Evolutionary conservation across 257 asterid genomes (phyloP).

Genomic region (Nicotiana sylvestris): DNA sequence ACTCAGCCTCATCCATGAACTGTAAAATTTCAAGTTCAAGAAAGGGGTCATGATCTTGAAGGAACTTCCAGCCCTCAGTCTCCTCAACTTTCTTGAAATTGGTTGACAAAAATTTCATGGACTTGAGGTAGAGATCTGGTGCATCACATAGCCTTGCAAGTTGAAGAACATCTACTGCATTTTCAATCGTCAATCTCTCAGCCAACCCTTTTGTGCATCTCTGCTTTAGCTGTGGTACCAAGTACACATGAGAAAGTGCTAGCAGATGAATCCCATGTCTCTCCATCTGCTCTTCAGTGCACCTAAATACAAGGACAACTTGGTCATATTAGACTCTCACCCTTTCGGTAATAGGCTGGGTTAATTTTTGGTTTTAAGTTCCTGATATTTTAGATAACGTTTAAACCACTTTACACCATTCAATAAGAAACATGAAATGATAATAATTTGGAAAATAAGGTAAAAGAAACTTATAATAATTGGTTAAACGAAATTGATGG

Average conservation of each 20-base stretch:
- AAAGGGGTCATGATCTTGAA: constrained; percentile 69
- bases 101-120: constrained; percentile 49
- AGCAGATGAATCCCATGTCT: constrained; percentile 70
- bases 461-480: background rate
- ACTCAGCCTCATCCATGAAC: constrained; percentile 74
- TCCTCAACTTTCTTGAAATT: constrained; percentile 61
- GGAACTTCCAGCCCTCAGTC: constrained; percentile 86
- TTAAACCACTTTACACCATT: background rate
- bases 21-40: constrained; percentile 84
- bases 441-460: background rate
- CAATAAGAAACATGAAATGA: background rate
- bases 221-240: constrained; percentile 76
- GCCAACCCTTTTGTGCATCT: constrained; percentile 56
- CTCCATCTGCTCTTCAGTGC: constrained; percentile 72
- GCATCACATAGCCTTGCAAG: constrained; percentile 85
- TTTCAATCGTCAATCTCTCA: constrained; percentile 37
- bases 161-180: constrained; percentile 80
- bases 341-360: background rate
- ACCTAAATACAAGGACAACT: constrained; percentile 41
- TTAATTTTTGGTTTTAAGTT: background rate
- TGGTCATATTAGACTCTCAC: constrained; percentile 13
- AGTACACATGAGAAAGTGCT: constrained; percentile 79
- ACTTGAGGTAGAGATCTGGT: constrained; percentile 71
- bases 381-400: background rate
- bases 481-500: background rate